Conservation (phyloP, 495 filamentous ascomycete species). For the Cercophora sp. region DNA sequence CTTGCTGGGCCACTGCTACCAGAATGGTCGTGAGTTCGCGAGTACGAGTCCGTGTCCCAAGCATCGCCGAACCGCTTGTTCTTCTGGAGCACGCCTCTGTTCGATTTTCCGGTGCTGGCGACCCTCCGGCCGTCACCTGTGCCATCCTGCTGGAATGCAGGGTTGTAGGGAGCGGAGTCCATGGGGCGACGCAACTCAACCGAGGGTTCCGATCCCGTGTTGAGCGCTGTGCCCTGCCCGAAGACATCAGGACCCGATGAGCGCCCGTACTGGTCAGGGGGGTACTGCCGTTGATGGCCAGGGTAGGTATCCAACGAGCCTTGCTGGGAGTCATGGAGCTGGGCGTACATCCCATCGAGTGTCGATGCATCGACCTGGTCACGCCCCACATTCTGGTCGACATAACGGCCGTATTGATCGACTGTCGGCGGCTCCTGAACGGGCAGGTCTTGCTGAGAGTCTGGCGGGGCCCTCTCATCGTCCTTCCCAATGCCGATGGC, state of each 20-base stretch:
- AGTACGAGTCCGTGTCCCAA: constrained; percentile 72
- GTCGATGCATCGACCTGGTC: constrained; percentile 31
- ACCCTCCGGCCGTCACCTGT: constrained; percentile 22
- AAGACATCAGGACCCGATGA: constrained; percentile 37
- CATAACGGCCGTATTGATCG: constrained; percentile 38
- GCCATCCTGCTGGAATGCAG: constrained; percentile 24
- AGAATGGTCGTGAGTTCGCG: constrained; percentile 57
- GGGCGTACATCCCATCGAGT: constrained; percentile 41
- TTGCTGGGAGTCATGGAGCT: constrained; percentile 29
- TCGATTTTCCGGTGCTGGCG: constrained; percentile 19
- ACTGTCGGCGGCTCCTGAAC: constrained; percentile 44
- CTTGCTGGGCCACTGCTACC: constrained; percentile 82
- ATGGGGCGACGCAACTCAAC: constrained; percentile 34
- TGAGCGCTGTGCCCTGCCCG: constrained; percentile 39
- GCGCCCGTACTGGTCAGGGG: constrained; percentile 29
- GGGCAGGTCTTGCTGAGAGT: constrained; percentile 43
- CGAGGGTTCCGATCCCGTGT: constrained; percentile 47
- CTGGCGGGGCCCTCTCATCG: constrained; percentile 32
- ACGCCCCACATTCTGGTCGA: constrained; percentile 27
- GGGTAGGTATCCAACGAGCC: constrained; percentile 16
- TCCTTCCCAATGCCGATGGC: constrained; percentile 50
- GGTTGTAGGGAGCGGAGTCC: constrained; percentile 32
- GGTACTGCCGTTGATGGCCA: constrained; percentile 24
- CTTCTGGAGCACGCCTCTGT: constrained; percentile 67
- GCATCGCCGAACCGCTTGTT: constrained; percentile 84